Base-by-base conservation (phyloP, 1,139 yeast species). In the Suhomyces choctaworum region DNA sequence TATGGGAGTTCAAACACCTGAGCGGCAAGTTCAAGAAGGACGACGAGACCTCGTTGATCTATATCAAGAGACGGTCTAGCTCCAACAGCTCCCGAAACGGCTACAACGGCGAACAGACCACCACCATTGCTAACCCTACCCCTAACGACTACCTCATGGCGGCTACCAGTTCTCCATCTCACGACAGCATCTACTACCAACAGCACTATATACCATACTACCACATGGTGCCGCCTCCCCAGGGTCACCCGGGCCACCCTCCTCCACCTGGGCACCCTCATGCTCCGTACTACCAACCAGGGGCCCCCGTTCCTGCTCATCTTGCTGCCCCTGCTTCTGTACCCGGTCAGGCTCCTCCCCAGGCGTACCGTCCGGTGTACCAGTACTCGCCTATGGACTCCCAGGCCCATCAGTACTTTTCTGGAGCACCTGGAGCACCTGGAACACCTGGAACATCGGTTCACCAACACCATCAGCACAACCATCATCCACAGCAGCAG, bases 1-100 rank as follows among this genome's bases (percentile, higher is more conserved):
- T 75, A 4, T 90, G 97, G 97, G 95, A 87, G 59, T 90, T 90
- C 62, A 82, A 82, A 45, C 98, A 90, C 54, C 80, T 85, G 29
- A 77, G 82, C 25, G 95, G 94, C 5, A 66, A 72, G 40, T 90
- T 90, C 60, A 76, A 73, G 48, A 81, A 86, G 41, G 89, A 87
- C 37, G 92, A 89, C 53, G 78, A 80, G 40, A 79, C 73, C 29
- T 70, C 80, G 8, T 63, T 87, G 36, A 66, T 78, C 10, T 70
- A 74, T 31, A 87, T 87, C 47, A 86, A 83, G 52, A 67, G 96
- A 42, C 66, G 95, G 29, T 68, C 77, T 31, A 62, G 66, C 35
- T 57, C 64, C 34, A 64, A 62, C 43, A 34, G 39, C 20, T 36
- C 39, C 12, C 35, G 40, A 3, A 34, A 36, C 32, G 34, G 33